Percentiles rank a stretch among this genome's conserved stretches.
Conservation (phyloP, 1,284 basidiomycete species). For the Boletellus deceptivus region DNA sequence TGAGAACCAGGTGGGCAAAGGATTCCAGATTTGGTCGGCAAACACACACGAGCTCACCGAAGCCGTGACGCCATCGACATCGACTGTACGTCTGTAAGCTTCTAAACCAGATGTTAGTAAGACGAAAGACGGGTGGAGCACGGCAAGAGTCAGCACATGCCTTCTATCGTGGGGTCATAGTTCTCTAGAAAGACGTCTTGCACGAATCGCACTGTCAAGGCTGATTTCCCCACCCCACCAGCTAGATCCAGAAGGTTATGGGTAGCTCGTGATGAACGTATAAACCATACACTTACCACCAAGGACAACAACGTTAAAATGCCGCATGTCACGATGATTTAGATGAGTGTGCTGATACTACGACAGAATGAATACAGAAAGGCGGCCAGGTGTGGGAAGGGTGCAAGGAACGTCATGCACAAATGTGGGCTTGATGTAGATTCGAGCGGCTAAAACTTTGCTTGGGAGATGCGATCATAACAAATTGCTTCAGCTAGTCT, state of each 20-base stretch:
- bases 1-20: slow-evolving; percentile 13
- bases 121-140: slow-evolving; percentile 1
- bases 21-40: slow-evolving; percentile 10
- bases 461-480: too few species aligned
- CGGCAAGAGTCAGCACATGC: slow-evolving; percentile 34
- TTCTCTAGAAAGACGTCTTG: slow-evolving; percentile 71
- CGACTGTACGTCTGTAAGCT: slow-evolving; percentile 55
- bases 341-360: slow-evolving; percentile 2
- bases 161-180: slow-evolving; percentile 84
- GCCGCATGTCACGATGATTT: slow-evolving; percentile 44
- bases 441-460: too few species aligned
- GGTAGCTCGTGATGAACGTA: slow-evolving; percentile 5
- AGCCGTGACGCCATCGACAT: slow-evolving; percentile 59
- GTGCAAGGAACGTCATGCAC: slow-evolving; percentile 18
- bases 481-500: too few species aligned
- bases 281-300: slow-evolving; percentile 52
- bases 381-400: slow-evolving; percentile 26
- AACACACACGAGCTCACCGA: slow-evolving; percentile 44
- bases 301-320: slow-evolving; percentile 74
- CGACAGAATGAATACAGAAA: slow-evolving; percentile 14
- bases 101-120: slow-evolving; percentile 11
- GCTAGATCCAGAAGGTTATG: slow-evolving; percentile 41
- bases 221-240: slow-evolving; percentile 83
- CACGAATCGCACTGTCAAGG: slow-evolving; percentile 73
- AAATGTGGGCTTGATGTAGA: slow-evolving; percentile 12